Base-by-base conservation (phyloP, 139 green algal genomes). In the Zygnema circumcarinatum region DNA sequence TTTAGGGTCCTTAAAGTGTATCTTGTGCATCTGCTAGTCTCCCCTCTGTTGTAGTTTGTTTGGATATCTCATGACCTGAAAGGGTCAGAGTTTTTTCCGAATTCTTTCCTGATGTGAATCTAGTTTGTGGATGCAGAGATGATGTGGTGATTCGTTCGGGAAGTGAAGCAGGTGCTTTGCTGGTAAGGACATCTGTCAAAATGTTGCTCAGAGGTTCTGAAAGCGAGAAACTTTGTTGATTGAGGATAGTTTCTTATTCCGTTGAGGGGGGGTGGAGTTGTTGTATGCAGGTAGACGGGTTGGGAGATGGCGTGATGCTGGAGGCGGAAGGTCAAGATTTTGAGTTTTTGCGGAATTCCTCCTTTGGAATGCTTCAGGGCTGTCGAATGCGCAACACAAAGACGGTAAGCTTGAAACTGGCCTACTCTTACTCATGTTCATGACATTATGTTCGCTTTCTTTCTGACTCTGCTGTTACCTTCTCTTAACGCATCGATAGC, bases 341-440 rank as follows among this genome's bases (percentile, higher is more conserved):
- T 38, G 95, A 97, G 42, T 98, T 96, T 92, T 84, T 99, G 81
- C 92, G 96, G 74, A 96, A 90, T 68, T 98, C 96, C 22, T 95
- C 93, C 79, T 99, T 99, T 86, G 97, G 96, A 40, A 91, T 99
- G 89, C 95, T 99, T 62, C 95, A 98, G 93, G 97, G 97, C 68
- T 95, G 90, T 81, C 94, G 97, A 76, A 99, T 99, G 97, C 93
- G 97, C 79, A 99, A 98, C 94, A 98, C 93, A 78, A 99, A 99
- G 94, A 99, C 97, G 16, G 86, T 90, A 2, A 73, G 79, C 16
- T 62, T 83, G 22, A 62, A 72, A 25, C 21, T 21, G 32, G 38
- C 47, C 73, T 80, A 72, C 21, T 25, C 21, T 25, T 22, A 80
- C 32, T 21, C 25, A 25, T 72, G 25, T 72, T 72, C 56, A 72